Base-by-base conservation (phyloP, 2,329 filamentous ascomycete species). In the Aspergillus spinulosporus region DNA sequence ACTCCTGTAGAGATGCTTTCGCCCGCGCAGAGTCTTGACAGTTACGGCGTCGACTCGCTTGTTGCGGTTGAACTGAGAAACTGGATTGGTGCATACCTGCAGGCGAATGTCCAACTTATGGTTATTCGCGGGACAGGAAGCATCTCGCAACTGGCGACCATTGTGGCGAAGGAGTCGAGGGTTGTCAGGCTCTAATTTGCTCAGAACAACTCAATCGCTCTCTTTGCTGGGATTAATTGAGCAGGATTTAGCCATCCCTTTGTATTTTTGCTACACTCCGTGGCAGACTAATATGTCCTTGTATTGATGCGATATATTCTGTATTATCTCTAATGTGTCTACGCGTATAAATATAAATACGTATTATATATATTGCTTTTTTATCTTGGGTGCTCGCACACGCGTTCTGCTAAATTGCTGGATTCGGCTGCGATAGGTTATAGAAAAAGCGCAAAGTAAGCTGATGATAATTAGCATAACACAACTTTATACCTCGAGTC, bases 21-120 rank as follows among this genome's bases (percentile, higher is more conserved):
- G 8, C 4, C 48, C 1, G 40, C 53, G 14, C 42, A 56, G 21
- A 55, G 52, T 12, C 48, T 56, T 3, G 48, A 47, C 11, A 56
- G 53, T 36, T 56, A 56, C 12, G 53, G 53, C 6, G 47, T 43
- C 6, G 53, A 37, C 32, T 56, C 53, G 12, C 48, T 56, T 9
- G 48, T 56, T 40, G 47, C 48, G 3, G 53, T 56, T 21, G 53
- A 51, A 26, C 34, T 56, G 1, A 42, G 47, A 2, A 51, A 48
- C 34, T 56, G 53, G 53, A 56, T 51, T 8, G 53, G 53, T 21
- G 52, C 52, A 2, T 55, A 55, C n/a, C 29, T 50, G 6, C 52
- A 55, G 29, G 52, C 52, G 7, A 55, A 55, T 36, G 46, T 55
- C 5, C 52, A 55, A 46, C 52, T 55, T 31, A 46, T 55, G 52